A percentile compares a stretch with the other conserved stretches of the same genome.
Evolutionary conservation across 1,284 basidiomycete genomes (phyloP).

Genomic region (Erythrobasidium hasegawianum): DNA sequence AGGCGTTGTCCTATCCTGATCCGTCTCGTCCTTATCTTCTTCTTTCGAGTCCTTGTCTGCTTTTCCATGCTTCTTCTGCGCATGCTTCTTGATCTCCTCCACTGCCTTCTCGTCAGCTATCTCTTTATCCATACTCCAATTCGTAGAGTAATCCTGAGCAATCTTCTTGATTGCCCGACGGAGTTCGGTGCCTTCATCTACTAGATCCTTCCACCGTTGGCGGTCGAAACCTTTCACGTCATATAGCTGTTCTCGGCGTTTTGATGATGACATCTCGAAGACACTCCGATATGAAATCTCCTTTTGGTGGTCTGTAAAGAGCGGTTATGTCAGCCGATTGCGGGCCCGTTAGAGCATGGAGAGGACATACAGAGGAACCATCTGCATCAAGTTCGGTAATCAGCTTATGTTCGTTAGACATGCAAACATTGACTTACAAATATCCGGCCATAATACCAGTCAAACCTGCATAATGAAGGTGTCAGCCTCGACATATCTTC

Average conservation of each 20-base stretch:
- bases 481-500: too few species aligned
- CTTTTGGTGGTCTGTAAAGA: conserved; percentile 15
- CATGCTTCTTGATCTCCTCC: conserved; percentile 25
- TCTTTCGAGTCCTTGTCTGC: background rate
- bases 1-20: conserved; percentile 1
- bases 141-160: conserved; percentile 25
- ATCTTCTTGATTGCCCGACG: conserved; percentile 34
- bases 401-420: background rate
- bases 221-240: conserved; percentile 34
- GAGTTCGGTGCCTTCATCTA: conserved; percentile 33
- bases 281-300: conserved; percentile 23
- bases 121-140: conserved; percentile 32
- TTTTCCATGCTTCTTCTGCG: conserved; percentile 7
- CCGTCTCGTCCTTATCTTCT: conserved; percentile 13
- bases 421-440: conserved; percentile 11
- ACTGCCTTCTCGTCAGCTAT: conserved; percentile 25
- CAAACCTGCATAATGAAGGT: conserved; percentile 2
- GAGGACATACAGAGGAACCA: background rate
- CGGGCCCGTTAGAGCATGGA: background rate
- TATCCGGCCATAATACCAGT: conserved; percentile 34
- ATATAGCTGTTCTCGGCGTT: conserved; percentile 34
- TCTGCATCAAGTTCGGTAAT: background rate
- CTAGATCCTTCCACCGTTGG: conserved; percentile 25
- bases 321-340: background rate
- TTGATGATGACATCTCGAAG: conserved; percentile 34